These are phyloP conservation scores for Pseudoturritis turrita DNA, from an alignment of 345 rosid species.

Conservation along the genomic window DNA sequence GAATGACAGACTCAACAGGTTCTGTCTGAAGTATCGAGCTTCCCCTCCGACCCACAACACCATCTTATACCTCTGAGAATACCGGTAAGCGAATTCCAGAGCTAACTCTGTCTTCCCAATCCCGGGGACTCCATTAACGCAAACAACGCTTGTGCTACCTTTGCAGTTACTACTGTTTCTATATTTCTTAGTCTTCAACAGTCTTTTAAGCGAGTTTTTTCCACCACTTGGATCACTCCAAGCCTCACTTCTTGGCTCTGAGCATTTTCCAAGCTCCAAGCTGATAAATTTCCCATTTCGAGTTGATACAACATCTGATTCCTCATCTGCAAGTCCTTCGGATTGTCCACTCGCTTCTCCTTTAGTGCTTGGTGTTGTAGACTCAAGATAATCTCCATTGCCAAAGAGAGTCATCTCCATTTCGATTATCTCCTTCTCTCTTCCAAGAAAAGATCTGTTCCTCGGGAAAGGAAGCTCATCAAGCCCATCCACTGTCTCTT, in stretches of 20 bases:
- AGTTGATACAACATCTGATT: constrained; percentile 43
- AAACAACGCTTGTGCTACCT: constrained; percentile 51
- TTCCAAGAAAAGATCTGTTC: constrained; percentile 64
- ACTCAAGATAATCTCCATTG: constrained; percentile 42
- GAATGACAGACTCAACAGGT: constrained; percentile 71
- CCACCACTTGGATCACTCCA: constrained; percentile 55
- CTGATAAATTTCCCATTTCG: constrained; percentile 57
- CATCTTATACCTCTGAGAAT: constrained; percentile 83
- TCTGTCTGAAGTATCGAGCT: constrained; percentile 74
- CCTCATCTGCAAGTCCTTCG: constrained; percentile 78
- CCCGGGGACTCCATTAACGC: constrained; percentile 73
- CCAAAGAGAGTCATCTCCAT: constrained; percentile 76
- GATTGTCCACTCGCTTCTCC: constrained; percentile 77
- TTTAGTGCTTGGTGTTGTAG: constrained; percentile 40
- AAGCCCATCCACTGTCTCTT: constrained; percentile 40
- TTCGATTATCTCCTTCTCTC: constrained; percentile 74
- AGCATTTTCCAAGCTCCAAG: constrained; percentile 65
- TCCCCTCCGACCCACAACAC: constrained; percentile 93
- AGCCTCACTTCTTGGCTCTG: constrained; percentile 56
- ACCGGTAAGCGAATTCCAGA: constrained; percentile 73
- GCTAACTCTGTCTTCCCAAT: constrained; percentile 89
- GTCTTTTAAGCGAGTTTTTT: constrained; percentile 57
- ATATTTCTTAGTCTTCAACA: constrained; percentile 60
- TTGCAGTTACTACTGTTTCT: constrained; percentile 50
- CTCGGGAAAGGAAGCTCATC: constrained; percentile 79